These are phyloP conservation scores for Geum urbanum DNA, from an alignment of 306 rosid genomes.

Conservation along the genomic window DNA sequence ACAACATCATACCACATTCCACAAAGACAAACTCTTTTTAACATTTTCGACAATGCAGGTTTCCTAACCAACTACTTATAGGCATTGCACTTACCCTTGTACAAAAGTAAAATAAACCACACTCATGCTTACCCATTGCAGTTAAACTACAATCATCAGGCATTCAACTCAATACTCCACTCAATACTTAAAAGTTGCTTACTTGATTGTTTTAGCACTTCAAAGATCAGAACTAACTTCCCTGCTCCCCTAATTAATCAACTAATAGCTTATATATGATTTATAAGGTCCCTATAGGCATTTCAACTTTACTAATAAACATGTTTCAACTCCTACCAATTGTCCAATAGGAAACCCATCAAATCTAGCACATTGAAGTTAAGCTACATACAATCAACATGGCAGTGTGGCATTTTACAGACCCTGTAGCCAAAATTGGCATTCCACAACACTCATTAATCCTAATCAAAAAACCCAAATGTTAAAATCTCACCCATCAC, in stretches of 20 bases:
- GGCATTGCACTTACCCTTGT: neutral
- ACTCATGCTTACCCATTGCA: neutral
- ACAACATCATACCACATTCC: neutral
- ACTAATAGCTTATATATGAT: neutral
- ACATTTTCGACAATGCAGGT: neutral
- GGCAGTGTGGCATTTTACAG: neutral
- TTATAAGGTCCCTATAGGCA: neutral
- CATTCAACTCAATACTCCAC: neutral
- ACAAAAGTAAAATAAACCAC: neutral
- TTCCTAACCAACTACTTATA: neutral
- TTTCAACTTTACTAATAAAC: neutral
- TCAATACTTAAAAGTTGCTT: neutral
- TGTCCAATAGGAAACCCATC: neutral
- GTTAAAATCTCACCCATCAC: conserved; percentile 13
- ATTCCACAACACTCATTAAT: neutral
- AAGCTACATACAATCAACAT: neutral
- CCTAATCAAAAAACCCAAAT: neutral
- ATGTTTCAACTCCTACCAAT: neutral
- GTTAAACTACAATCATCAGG: neutral
- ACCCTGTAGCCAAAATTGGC: neutral
- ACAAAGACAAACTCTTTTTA: neutral
- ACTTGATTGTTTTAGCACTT: neutral
- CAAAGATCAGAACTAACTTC: neutral
- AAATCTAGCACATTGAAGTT: neutral
- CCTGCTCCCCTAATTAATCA: neutral